Evolutionary conservation across 768 basidiomycete genomes (phyloP).

Genomic region (Strobilomyces echinocephalus): DNA sequence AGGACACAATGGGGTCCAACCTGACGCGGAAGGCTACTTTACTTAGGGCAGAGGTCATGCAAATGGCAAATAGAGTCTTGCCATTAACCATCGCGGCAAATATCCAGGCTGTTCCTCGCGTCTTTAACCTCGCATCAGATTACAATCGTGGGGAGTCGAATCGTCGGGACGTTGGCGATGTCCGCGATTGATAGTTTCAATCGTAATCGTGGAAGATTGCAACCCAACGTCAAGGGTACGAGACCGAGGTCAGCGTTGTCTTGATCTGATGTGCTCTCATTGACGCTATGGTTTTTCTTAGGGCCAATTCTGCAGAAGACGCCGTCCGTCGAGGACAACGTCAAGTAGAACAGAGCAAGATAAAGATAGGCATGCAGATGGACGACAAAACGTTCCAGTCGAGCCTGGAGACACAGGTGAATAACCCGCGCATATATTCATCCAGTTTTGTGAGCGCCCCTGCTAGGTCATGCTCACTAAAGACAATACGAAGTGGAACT

Average conservation of each 20-base stretch:
- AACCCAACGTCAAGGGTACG: constrained; percentile 52
- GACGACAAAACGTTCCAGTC: constrained; percentile 91
- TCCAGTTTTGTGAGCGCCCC: neutral
- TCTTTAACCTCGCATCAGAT: constrained; percentile 81
- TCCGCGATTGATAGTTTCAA: constrained; percentile 91
- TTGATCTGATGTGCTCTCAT: neutral
- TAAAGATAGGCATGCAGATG: constrained; percentile 90
- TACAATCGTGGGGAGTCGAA: constrained; percentile 71
- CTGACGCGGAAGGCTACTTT: constrained; percentile 87
- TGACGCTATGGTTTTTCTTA: constrained; percentile 19
- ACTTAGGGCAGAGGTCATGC: constrained; percentile 86
- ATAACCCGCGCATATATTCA: constrained; percentile 5
- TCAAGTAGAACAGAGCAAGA: constrained; percentile 84
- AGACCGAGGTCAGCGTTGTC: constrained; percentile 55
- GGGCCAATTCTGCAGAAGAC: constrained; percentile 82
- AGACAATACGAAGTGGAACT: constrained; percentile 90
- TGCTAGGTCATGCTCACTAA: constrained; percentile 78
- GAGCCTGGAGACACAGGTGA: constrained; percentile 79
- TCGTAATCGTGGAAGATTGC: constrained; percentile 74
- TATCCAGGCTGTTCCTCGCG: constrained; percentile 80
- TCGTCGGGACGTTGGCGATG: constrained; percentile 78
- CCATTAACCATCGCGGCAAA: constrained; percentile 77
- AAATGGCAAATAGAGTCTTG: constrained; percentile 81
- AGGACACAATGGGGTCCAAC: constrained; percentile 63
- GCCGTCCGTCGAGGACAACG: constrained; percentile 81